These are phyloP conservation scores for Phytophthora sp. DNA, from an alignment of 352 stramenopile genomes.

Conservation along the genomic window DNA sequence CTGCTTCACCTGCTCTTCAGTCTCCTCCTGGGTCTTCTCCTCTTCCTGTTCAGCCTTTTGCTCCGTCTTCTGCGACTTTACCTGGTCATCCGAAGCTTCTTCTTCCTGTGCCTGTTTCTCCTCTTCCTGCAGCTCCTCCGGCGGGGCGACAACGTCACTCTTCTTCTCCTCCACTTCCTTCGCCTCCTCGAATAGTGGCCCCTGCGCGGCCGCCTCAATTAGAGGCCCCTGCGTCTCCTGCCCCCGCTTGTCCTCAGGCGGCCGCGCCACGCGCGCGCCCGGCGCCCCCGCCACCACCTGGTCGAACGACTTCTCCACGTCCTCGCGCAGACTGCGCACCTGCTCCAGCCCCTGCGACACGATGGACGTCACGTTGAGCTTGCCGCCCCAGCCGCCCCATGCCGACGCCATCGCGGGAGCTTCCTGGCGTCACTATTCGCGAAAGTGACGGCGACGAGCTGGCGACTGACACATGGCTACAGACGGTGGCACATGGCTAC, in stretches of 20 bases:
- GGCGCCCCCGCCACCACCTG: conserved; percentile 63
- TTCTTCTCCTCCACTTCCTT: neutral
- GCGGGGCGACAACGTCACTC: too few relatives aligned
- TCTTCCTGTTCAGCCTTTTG: neutral
- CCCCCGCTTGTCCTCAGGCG: conserved; percentile 2
- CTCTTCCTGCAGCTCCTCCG: neutral
- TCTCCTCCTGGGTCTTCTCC: neutral
- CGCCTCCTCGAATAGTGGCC: neutral
- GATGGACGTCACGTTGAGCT: conserved; percentile 84
- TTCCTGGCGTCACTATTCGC: too few relatives aligned
- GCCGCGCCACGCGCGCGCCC: conserved; percentile 10
- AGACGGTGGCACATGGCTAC: neutral
- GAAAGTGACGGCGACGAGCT: too few relatives aligned
- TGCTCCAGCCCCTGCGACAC: conserved; percentile 86
- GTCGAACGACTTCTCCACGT: conserved; percentile 90
- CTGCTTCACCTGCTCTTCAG: neutral
- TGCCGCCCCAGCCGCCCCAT: conserved; percentile 70
- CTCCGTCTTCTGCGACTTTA: neutral
- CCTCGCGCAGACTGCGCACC: conserved; percentile 81
- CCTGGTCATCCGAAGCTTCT: neutral
- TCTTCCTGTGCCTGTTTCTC: neutral
- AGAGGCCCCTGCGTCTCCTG: neutral
- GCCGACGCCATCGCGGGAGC: conserved; percentile 4
- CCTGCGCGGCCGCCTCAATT: neutral
- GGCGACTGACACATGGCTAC: neutral